Conservation (phyloP, 805 yeast species). For the Danielia oregonensis region DNA sequence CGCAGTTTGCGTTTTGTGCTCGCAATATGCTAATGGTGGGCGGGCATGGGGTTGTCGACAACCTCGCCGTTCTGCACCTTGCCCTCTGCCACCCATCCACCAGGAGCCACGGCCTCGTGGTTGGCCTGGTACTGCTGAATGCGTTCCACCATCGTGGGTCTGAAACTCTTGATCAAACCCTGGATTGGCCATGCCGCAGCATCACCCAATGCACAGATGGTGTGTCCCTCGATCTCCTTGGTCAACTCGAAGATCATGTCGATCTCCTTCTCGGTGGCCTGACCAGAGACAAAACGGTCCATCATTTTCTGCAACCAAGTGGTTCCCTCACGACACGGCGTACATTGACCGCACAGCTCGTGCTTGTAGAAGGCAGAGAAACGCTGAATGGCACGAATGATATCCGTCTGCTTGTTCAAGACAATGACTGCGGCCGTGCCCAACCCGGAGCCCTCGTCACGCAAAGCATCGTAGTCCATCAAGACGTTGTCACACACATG, state of each 20-base stretch:
- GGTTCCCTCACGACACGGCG: constrained; percentile 93
- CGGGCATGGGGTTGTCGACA: constrained; percentile 55
- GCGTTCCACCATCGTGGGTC: constrained; percentile 77
- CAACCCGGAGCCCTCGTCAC: constrained; percentile 81
- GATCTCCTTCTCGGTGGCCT: constrained; percentile 76
- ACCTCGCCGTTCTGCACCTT: constrained; percentile 61
- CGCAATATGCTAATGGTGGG: constrained; percentile 36
- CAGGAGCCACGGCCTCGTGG: constrained; percentile 50
- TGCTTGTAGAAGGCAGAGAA: constrained; percentile 82
- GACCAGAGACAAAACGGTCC: constrained; percentile 77
- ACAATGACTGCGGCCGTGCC: constrained; percentile 94
- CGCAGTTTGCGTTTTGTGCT: too few relatives aligned
- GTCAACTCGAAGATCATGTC: constrained; percentile 82
- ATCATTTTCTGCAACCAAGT: constrained; percentile 81
- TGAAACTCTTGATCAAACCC: constrained; percentile 80
- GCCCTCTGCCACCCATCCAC: constrained; percentile 75
- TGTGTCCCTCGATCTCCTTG: constrained; percentile 86
- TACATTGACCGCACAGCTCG: constrained; percentile 93
- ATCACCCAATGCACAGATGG: constrained; percentile 89
- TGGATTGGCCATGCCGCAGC: constrained; percentile 95
- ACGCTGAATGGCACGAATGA: constrained; percentile 82
- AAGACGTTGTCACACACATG: constrained; percentile 61
- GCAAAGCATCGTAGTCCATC: constrained; percentile 86
- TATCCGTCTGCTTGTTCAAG: constrained; percentile 82
- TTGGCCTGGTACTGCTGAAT: constrained; percentile 57